These are phyloP conservation scores for Gynochthodes officinalis DNA, from an alignment of 257 asterid species.

Conservation along the genomic window DNA sequence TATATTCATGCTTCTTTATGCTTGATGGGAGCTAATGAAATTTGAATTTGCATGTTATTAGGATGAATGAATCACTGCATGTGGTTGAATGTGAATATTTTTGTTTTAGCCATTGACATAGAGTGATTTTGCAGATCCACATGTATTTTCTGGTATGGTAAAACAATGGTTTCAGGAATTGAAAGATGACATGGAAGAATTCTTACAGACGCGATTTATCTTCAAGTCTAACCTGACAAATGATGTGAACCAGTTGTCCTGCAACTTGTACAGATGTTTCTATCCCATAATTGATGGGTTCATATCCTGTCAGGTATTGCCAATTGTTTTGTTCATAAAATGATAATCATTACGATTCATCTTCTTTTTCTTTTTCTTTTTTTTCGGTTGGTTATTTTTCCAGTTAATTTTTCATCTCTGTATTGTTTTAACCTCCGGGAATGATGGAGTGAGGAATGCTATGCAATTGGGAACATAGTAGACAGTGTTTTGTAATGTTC, in stretches of 20 bases:
- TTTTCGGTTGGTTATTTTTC: background rate
- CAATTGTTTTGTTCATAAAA: too few species aligned
- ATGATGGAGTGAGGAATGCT: background rate
- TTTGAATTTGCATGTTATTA: background rate
- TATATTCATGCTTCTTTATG: background rate
- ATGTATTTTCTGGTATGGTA: slow-evolving; percentile 52
- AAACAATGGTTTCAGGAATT: slow-evolving; percentile 80
- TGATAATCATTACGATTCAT: too few species aligned
- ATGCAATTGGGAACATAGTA: background rate
- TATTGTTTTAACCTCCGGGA: background rate
- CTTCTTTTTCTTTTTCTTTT: too few species aligned
- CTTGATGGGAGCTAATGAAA: background rate
- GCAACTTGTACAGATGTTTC: slow-evolving; percentile 61
- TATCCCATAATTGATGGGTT: slow-evolving; percentile 59
- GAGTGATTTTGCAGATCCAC: slow-evolving; percentile 51
- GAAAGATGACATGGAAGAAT: slow-evolving; percentile 54
- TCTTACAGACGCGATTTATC: slow-evolving; percentile 61
- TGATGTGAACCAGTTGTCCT: slow-evolving; percentile 58
- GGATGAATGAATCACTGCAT: background rate
- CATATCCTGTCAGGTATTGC: slow-evolving; percentile 62
- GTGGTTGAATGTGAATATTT: background rate
- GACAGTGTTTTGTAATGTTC: background rate
- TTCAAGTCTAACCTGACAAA: slow-evolving; percentile 57
- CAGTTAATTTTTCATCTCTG: background rate
- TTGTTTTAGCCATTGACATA: slow-evolving; percentile 21